A percentile compares a stretch with the other conserved stretches of the same genome.
These are phyloP conservation scores for Eremothecium sinecaudum DNA, from an alignment of 1,139 yeast genomes.

Conservation along the genomic window DNA sequence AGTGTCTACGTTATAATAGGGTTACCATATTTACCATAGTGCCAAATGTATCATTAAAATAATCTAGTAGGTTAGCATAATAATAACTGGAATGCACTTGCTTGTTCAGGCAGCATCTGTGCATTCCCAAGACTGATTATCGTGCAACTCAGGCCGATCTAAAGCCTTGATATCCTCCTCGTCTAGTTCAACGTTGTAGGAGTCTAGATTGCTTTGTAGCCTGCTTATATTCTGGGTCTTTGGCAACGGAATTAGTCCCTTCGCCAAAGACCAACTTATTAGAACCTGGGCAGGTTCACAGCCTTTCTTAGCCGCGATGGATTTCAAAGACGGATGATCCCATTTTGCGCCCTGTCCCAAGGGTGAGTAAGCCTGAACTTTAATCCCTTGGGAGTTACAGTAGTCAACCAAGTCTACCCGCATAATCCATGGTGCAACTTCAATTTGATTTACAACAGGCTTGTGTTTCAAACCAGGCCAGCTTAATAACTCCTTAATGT, in stretches of 20 bases:
- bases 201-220: constrained; percentile 38
- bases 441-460: constrained; percentile 63
- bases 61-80: no score
- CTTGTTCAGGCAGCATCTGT: constrained; percentile 49
- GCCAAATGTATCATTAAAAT: no score
- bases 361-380: constrained; percentile 65
- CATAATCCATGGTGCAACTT: constrained; percentile 72
- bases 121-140: constrained; percentile 69
- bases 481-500: constrained; percentile 45
- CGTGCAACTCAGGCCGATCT: constrained; percentile 43
- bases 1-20: no score
- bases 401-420: constrained; percentile 50
- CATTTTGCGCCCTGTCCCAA: constrained; percentile 52
- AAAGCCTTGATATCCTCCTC: constrained; percentile 38
- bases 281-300: constrained; percentile 37
- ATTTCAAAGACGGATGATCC: constrained; percentile 39
- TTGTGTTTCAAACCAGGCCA: constrained; percentile 44
- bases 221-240: constrained; percentile 51
- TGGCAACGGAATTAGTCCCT: constrained; percentile 64
- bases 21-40: no score
- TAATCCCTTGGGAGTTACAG: constrained; percentile 42
- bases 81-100: no score
- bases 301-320: constrained; percentile 32
- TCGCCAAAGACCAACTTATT: constrained; percentile 45
- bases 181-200: constrained; percentile 42